Evolutionary conservation across 106 monocot species (phyloP), one percentile per base, ranked within the genome.

Genomic region (Ottelia alismoides): DNA sequence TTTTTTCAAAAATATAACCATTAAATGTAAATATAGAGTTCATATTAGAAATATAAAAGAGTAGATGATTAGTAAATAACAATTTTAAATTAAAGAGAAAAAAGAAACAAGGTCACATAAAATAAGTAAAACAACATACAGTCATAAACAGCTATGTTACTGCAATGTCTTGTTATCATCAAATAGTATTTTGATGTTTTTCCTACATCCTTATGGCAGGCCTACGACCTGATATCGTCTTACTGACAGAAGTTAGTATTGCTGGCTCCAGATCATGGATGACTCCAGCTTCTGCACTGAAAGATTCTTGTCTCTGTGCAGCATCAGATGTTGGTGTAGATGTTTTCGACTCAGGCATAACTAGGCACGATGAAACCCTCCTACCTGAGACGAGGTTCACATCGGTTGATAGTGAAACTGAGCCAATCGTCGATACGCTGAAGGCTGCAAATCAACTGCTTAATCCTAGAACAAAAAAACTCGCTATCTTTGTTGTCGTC

Each of bases 161-260:
- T n/a, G n/a, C n/a, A n/a, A n/a, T n/a, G n/a, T n/a, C 20, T 49
- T 49, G 7, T 16, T 49, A 19, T n/a, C 20, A 21, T 40, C 1
- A 31, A 32, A 2, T 1, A 31, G 45, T 11, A 20, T 59, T 3
- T 17, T 45, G 44, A 0, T 2, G 6, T 59, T 45, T 44, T 45
- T 48, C 20, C 47, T 61, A 2, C 1, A 7, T n/a, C 2, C 2
- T 18, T 56, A 25, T 53, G 16, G 22, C 76, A 92, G 92, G 76
- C 49, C 54, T 47, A 47, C 65, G 31, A 27, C 85, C 92, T 11
- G 79, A 82, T 31, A 26, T 82, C 4, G 69, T 92, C 28, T 12
- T 92, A 11, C 51, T 86, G 52, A 86, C 86, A 0, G 92, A 82
- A 53, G 76, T 74, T 18, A 77, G 29, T 51, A 79, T 92, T 27